Evolutionary conservation across 441 rosid genomes (phyloP).

Genomic region (Erysimum cheiri): DNA sequence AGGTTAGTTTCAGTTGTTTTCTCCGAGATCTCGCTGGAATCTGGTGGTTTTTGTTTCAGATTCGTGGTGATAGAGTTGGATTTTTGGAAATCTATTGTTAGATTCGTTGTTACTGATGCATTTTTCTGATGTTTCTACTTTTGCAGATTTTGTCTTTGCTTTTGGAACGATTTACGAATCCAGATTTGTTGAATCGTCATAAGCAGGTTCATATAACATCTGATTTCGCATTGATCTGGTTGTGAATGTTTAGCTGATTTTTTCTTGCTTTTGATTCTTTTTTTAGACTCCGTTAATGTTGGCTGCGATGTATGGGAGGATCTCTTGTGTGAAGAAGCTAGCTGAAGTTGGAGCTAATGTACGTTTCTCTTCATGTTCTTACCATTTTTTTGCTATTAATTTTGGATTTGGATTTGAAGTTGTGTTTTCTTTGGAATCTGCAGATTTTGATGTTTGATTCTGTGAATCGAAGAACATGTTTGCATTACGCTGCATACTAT

Average conservation of each 20-base stretch:
- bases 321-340: conserved; percentile 75
- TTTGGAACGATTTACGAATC: conserved; percentile 71
- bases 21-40: conserved; percentile 27
- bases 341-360: conserved; percentile 96
- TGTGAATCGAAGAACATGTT: conserved; percentile 61
- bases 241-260: neutral
- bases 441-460: conserved; percentile 70
- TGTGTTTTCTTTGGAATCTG: conserved; percentile 5
- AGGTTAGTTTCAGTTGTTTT: conserved; percentile 51
- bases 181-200: conserved; percentile 86
- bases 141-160: conserved; percentile 75
- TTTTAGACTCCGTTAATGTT: conserved; percentile 91
- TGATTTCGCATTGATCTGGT: conserved; percentile 25
- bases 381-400: neutral
- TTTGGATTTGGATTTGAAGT: neutral
- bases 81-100: neutral
- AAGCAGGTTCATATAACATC: conserved; percentile 66
- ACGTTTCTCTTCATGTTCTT: neutral
- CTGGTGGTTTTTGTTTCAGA: conserved; percentile 15
- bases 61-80: conserved; percentile 4
- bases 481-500: conserved; percentile 68
- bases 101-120: conserved; percentile 25
- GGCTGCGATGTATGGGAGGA: conserved; percentile 94
- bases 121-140: conserved; percentile 1
- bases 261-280: conserved; percentile 26